Conservation (phyloP, 345 rosid genomes). For the Laguncularia racemosa region DNA sequence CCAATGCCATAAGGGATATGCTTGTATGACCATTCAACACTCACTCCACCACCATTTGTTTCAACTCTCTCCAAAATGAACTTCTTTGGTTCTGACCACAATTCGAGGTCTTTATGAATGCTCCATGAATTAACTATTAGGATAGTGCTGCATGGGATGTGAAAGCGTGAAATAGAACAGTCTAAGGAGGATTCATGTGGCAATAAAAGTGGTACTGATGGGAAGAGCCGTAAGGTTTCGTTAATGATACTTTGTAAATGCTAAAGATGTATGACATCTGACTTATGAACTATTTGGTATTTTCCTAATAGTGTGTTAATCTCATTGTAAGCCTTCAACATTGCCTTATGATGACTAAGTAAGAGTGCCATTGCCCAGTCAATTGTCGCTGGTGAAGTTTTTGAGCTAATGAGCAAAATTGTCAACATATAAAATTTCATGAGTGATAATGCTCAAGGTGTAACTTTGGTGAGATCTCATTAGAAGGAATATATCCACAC, state of each 20-base stretch:
- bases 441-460: background rate
- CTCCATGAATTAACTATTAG: constrained; percentile 20
- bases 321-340: constrained; percentile 9
- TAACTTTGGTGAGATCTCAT: background rate
- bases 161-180: constrained; percentile 16
- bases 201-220: background rate
- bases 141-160: constrained; percentile 24
- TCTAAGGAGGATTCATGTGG: constrained; percentile 13
- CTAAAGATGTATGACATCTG: constrained; percentile 8
- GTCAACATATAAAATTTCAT: background rate
- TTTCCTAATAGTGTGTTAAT: constrained; percentile 5
- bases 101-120: constrained; percentile 15
- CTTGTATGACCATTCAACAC: background rate
- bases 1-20: constrained; percentile 16
- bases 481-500: no score
- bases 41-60: background rate
- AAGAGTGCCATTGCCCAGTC: constrained; percentile 8
- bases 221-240: constrained; percentile 14
- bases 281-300: constrained; percentile 6
- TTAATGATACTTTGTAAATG: constrained; percentile 1
- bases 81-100: constrained; percentile 11
- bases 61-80: constrained; percentile 13
- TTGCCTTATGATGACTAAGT: constrained; percentile 7
- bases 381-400: constrained; percentile 8
- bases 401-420: constrained; percentile 5